phyloP scores from a whole-genome alignment of 179 eudicot species.

The Actinidia polygama region DNA sequence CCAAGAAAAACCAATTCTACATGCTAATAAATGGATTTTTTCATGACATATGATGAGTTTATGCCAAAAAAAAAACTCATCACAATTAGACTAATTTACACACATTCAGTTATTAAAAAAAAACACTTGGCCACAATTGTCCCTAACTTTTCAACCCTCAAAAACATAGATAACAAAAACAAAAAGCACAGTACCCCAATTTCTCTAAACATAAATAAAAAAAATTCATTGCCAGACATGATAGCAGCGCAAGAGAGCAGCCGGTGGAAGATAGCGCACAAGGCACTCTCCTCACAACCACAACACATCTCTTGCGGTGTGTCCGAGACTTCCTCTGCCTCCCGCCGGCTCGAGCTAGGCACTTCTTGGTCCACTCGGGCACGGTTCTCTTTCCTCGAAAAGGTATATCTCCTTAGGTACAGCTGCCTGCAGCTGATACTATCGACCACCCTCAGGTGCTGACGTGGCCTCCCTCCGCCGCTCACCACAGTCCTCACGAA shows the following conservation, averaged over 20 bases:
- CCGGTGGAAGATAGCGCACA: slow-evolving; percentile 22
- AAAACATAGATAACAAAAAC: too few relatives aligned
- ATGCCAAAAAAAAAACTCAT: too few relatives aligned
- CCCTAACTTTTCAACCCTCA: too few relatives aligned
- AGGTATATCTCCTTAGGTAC: slow-evolving; percentile 76
- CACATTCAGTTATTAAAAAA: too few relatives aligned
- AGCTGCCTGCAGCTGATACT: slow-evolving; percentile 77
- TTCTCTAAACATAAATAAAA: too few relatives aligned
- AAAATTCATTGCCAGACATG: too few relatives aligned
- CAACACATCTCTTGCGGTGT: background rate
- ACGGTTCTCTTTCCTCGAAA: slow-evolving; percentile 62
- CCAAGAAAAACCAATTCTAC: too few relatives aligned
- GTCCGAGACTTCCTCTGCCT: background rate
- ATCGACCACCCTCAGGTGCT: slow-evolving; percentile 66
- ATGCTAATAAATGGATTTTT: too few relatives aligned
- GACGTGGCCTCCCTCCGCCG: background rate
- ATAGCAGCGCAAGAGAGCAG: slow-evolving; percentile 25
- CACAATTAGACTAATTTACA: too few relatives aligned
- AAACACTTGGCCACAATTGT: too few relatives aligned
- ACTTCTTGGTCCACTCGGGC: slow-evolving; percentile 25
- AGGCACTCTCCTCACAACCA: background rate
- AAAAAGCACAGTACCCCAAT: too few relatives aligned
- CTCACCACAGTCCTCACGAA: slow-evolving; percentile 45
- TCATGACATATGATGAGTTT: too few relatives aligned
- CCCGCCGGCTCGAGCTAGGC: slow-evolving; percentile 16